Evolutionary conservation across 352 stramenopile genomes (phyloP).

Genomic region (Phytophthora aleatoria): DNA sequence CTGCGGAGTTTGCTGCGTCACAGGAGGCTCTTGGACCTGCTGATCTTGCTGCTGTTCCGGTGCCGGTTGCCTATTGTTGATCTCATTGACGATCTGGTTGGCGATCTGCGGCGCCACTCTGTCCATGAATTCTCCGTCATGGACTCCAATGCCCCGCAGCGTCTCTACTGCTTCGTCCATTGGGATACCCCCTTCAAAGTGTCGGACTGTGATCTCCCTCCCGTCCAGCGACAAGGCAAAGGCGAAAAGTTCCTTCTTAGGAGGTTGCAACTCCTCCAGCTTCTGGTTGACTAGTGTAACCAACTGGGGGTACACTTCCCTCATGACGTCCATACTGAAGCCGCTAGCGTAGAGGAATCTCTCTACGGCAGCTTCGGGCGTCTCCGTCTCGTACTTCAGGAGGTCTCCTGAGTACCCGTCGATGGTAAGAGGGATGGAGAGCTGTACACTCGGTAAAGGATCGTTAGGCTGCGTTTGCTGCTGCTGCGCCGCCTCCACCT

Average conservation of each 20-base stretch:
- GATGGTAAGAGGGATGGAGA: constrained; percentile 65
- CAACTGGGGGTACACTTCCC: constrained; percentile 65
- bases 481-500: constrained; percentile 41
- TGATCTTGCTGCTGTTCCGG: background rate
- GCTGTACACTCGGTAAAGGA: constrained; percentile 47
- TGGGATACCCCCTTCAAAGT: constrained; percentile 68
- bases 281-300: constrained; percentile 61
- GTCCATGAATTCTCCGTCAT: constrained; percentile 56
- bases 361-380: constrained; percentile 53
- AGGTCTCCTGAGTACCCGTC: constrained; percentile 53
- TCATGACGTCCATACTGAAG: constrained; percentile 69
- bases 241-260: constrained; percentile 61
- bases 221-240: constrained; percentile 64
- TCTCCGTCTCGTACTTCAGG: constrained; percentile 68
- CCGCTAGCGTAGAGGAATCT: constrained; percentile 69
- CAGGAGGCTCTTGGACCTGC: constrained; percentile 7
- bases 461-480: constrained; percentile 10
- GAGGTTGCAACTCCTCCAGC: constrained; percentile 56
- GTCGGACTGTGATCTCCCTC: constrained; percentile 48
- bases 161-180: constrained; percentile 66
- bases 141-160: constrained; percentile 49
- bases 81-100: constrained; percentile 55
- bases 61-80: constrained; percentile 32
- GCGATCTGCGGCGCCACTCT: constrained; percentile 62
- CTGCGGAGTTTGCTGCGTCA: constrained; percentile 17